phyloP scores from a whole-genome alignment of 805 yeast species.

The Hanseniaspora valbyensis region DNA sequence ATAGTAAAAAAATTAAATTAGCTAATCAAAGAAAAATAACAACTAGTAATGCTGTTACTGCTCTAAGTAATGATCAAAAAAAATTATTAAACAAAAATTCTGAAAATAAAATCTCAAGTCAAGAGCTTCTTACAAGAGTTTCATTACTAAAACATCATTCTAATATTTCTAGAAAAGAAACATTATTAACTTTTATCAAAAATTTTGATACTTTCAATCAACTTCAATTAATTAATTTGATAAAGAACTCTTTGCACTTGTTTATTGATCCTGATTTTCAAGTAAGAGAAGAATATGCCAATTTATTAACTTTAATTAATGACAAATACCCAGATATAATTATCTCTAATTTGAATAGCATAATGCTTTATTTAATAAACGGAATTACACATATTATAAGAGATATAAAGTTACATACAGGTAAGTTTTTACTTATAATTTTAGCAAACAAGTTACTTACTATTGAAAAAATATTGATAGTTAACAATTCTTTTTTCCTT shows the following conservation, averaged over 20 bases:
- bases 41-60: not conserved
- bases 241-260: constrained; percentile 26
- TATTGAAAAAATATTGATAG: constrained; percentile 37
- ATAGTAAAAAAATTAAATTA: constrained; percentile 40
- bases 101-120: constrained; percentile 8
- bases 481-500: constrained; percentile 54
- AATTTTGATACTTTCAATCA: constrained; percentile 30
- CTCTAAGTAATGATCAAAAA: no score
- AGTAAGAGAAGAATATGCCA: constrained; percentile 50
- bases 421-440: constrained; percentile 40
- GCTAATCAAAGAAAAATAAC: constrained; percentile 25
- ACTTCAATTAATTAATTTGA: constrained; percentile 28
- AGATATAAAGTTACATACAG: constrained; percentile 62
- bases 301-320: constrained; percentile 40
- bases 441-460: constrained; percentile 8
- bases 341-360: constrained; percentile 46
- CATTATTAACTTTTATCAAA: constrained; percentile 42
- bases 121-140: constrained; percentile 52
- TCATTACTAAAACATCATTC: constrained; percentile 67
- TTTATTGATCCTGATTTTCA: constrained; percentile 47
- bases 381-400: constrained; percentile 90
- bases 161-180: constrained; percentile 58
- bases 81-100: not conserved
- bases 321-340: constrained; percentile 43
- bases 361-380: constrained; percentile 67